Conservation (phyloP, 768 basidiomycete species). For the Hydnomerulius pinastri region DNA sequence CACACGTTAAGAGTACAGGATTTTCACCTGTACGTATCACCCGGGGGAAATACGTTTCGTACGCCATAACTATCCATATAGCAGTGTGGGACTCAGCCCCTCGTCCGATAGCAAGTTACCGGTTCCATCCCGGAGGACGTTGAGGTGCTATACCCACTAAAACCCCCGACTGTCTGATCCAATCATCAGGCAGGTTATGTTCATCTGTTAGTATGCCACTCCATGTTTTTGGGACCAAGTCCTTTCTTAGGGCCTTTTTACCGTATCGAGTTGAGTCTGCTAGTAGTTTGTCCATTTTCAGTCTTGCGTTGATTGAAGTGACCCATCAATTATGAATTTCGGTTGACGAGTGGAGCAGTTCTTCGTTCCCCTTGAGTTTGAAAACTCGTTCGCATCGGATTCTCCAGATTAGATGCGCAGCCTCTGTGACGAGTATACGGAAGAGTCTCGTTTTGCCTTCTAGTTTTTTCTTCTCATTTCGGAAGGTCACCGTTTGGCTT, state of each 20-base stretch:
- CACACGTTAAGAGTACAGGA: background rate
- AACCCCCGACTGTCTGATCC: slow-evolving; percentile 13
- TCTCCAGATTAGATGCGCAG: slow-evolving; percentile 23
- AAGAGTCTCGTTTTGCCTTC: slow-evolving; percentile 3
- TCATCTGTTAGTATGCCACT: slow-evolving; percentile 9
- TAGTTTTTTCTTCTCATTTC: too few relatives aligned
- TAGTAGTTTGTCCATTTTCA: too few relatives aligned
- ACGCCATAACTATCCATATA: background rate
- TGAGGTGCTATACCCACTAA: slow-evolving; percentile 16
- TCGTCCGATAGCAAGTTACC: background rate
- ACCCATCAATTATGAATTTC: too few relatives aligned
- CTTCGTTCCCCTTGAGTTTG: too few relatives aligned
- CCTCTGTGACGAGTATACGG: slow-evolving; percentile 16
- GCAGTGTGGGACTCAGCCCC: background rate
- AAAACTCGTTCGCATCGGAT: slow-evolving; percentile 13
- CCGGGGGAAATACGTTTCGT: background rate
- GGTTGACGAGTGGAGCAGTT: too few relatives aligned
- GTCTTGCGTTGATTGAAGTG: too few relatives aligned
- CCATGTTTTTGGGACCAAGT: slow-evolving; percentile 13
- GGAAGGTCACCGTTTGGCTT: too few relatives aligned
- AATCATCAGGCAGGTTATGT: slow-evolving; percentile 7
- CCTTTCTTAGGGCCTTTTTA: background rate
- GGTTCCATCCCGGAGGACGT: background rate
- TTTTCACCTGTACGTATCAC: background rate
- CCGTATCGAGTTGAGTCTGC: too few relatives aligned